A percentile compares a stretch with the other conserved stretches of the same genome.
phyloP scores from a whole-genome alignment of 2,329 filamentous ascomycete genomes.

The Cladosporium sp. region DNA sequence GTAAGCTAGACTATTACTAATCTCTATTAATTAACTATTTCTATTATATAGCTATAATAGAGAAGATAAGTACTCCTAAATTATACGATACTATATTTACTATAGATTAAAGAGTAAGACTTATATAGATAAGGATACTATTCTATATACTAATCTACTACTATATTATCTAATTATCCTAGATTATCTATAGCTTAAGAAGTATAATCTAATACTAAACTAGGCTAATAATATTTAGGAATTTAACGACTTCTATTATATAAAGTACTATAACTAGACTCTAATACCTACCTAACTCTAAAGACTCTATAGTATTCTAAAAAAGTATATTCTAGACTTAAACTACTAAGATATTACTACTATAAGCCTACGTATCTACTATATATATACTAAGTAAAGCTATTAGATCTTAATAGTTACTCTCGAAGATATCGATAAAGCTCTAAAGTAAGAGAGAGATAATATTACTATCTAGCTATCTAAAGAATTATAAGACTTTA shows the following conservation, averaged over 20 bases:
- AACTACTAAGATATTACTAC: neutral
- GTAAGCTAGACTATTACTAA: neutral
- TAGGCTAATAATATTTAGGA: neutral
- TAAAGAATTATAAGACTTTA: too few species aligned
- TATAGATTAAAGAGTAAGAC: neutral
- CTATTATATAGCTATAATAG: neutral
- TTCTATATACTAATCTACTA: neutral
- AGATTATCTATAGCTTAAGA: neutral
- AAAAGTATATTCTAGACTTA: neutral
- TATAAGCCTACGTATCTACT: neutral
- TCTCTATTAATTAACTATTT: neutral
- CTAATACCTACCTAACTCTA: neutral
- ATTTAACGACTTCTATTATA: neutral
- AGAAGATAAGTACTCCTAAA: neutral
- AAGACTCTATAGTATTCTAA: neutral
- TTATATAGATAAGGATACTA: neutral
- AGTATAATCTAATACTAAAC: neutral
- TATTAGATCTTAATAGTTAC: too few species aligned
- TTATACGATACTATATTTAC: neutral
- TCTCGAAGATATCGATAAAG: too few species aligned
- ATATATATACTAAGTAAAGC: too few species aligned
- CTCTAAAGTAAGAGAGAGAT: too few species aligned
- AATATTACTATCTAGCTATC: too few species aligned
- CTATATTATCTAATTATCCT: neutral
- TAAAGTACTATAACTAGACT: neutral